Base-by-base conservation (phyloP, 305 asterid species). In the Rubia balearica region DNA sequence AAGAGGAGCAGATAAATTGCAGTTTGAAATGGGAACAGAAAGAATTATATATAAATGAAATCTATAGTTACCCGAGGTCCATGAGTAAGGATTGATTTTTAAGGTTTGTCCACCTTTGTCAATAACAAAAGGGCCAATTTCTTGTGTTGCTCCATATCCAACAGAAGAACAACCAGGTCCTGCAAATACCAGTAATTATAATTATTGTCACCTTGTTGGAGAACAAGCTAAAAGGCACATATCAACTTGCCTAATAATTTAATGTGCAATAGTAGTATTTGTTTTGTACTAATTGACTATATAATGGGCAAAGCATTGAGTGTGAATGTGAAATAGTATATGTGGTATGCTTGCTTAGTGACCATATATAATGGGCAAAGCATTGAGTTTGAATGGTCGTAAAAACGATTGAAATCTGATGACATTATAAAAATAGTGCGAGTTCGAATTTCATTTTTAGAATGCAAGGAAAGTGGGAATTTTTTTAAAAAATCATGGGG, bases 141-240 rank as follows among this genome's bases (percentile, higher is more conserved):
- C 96, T 83, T 92, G 96, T 53, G 96, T 85, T 81, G 96, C 98
- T 72, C 98, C 98, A 73, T 92, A 92, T 83, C 96, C 96, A 83
- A 88, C 98, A 62, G 98, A 92, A 27, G 98, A 92, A 80, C 98
- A 92, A 38, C 98, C 98, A 21, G 98, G 98, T 62, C 98, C 98
- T 92, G 78, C 76, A 78, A 79, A 84, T 6, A 27, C n/a, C 24
- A 33, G 41, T 62, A 36, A 8, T 36, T n/a, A 6, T 0, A 36
- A 49, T 70, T 41, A 61, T 66, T 84, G 85, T 81, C 82, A 83
- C 82, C 83, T 77, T 62, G 78, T 59, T 8, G 69, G 79, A 78
- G 68, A 79, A 76, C 84, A 79, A 16, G 48, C 38, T 73, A 72
- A 60, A 71, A 63, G 71, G 77, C 80, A 72, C 6, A 8, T 51